Percentiles rank a stretch among this genome's conserved stretches.
These are phyloP conservation scores for Filosporella fistucella DNA, from an alignment of 495 filamentous ascomycete species.

Conservation along the genomic window DNA sequence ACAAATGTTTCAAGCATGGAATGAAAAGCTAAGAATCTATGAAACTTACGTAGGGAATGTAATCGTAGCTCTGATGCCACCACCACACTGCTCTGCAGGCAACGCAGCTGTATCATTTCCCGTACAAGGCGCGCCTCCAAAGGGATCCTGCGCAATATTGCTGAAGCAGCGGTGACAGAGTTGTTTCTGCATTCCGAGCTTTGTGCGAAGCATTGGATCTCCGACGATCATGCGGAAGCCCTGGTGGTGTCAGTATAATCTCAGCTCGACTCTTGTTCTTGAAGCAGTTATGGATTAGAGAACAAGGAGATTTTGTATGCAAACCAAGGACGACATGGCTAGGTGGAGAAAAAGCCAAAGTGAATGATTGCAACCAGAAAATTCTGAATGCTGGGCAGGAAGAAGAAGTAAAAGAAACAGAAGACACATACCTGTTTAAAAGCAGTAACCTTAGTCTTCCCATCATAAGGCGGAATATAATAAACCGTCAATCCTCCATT, in stretches of 20 bases:
- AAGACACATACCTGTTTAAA: background rate
- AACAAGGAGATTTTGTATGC: no score
- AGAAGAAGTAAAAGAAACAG: no score
- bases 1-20: constrained; percentile 18
- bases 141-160: constrained; percentile 37
- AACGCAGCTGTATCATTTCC: constrained; percentile 40
- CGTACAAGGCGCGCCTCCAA: constrained; percentile 47
- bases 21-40: no score
- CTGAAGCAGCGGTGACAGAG: constrained; percentile 44
- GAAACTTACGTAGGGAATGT: constrained; percentile 42
- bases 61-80: constrained; percentile 43
- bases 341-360: no score
- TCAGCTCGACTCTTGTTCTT: background rate
- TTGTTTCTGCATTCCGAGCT: background rate
- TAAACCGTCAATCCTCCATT: constrained; percentile 41
- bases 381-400: no score
- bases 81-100: constrained; percentile 35
- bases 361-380: no score
- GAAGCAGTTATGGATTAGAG: no score
- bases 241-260: background rate
- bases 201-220: background rate
- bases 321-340: no score
- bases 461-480: constrained; percentile 24
- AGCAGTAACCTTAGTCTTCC: background rate
- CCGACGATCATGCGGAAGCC: constrained; percentile 5